A percentile compares a stretch with the other conserved stretches of the same genome.
phyloP scores from a whole-genome alignment of 2,329 filamentous ascomycete species.

The Hypoxylon sp. region DNA sequence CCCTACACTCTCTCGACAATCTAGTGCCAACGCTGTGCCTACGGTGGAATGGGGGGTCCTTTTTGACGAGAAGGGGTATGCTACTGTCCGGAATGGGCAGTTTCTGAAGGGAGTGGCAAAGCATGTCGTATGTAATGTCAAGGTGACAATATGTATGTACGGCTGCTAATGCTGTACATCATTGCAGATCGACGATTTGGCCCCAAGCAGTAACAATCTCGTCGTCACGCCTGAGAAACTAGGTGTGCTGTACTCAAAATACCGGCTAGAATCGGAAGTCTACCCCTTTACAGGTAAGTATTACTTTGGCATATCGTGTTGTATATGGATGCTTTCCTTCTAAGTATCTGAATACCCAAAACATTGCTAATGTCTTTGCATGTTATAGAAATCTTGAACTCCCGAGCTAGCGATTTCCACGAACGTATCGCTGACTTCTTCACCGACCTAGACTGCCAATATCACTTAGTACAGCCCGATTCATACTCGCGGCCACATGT shows the following conservation, averaged over 20 bases:
- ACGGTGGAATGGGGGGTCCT: conserved; percentile 76
- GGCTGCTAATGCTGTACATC: conserved; percentile 5
- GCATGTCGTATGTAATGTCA: conserved; percentile 72
- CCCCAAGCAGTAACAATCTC: conserved; percentile 75
- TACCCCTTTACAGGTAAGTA: conserved; percentile 77
- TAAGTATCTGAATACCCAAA: background rate
- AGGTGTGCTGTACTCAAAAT: conserved; percentile 78
- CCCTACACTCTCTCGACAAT: conserved; percentile 21
- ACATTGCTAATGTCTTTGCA: background rate
- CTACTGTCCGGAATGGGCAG: conserved; percentile 77
- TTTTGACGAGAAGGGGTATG: conserved; percentile 77
- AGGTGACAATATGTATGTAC: background rate
- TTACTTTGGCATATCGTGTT: conserved; percentile 36
- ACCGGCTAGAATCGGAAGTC: conserved; percentile 74
- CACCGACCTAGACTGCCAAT: conserved; percentile 68
- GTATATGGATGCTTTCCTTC: background rate
- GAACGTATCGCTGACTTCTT: conserved; percentile 73
- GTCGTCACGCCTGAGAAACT: conserved; percentile 85
- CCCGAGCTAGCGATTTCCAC: conserved; percentile 57
- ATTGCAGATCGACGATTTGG: conserved; percentile 76
- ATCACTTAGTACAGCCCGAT: conserved; percentile 74
- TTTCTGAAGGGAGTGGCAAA: conserved; percentile 81
- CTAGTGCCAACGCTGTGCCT: conserved; percentile 34
- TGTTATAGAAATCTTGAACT: conserved; percentile 67
- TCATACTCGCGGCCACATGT: conserved; percentile 68